Evolutionary conservation across 2,329 filamentous ascomycete species (phyloP).

Genomic region (Stachybotrys chartarum): DNA sequence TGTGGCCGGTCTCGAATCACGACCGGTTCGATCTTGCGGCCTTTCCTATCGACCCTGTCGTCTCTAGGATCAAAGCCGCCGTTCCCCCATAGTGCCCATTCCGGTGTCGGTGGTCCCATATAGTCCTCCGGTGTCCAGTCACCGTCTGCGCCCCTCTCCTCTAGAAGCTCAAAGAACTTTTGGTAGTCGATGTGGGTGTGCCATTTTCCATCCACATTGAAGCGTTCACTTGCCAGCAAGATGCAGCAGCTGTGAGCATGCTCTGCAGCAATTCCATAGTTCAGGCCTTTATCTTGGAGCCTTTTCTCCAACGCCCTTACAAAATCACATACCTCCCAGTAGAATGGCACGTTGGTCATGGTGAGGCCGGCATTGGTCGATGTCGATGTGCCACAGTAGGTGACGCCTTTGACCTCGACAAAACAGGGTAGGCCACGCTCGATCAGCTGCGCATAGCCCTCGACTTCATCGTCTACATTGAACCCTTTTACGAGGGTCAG

Average conservation of each 20-base stretch:
- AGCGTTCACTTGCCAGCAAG: conserved; percentile 74
- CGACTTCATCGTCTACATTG: conserved; percentile 89
- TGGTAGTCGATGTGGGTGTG: conserved; percentile 89
- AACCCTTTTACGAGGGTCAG: conserved; percentile 96
- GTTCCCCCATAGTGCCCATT: conserved; percentile 93
- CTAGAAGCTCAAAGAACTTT: conserved; percentile 77
- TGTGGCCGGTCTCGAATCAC: conserved; percentile 22
- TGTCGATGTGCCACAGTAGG: conserved; percentile 88
- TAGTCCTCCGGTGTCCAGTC: conserved; percentile 87
- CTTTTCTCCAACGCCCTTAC: conserved; percentile 67
- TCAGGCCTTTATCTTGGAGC: conserved; percentile 61
- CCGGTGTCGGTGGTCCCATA: conserved; percentile 73
- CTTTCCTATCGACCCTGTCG: conserved; percentile 79
- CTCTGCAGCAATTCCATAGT: conserved; percentile 88
- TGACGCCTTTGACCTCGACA: conserved; percentile 93
- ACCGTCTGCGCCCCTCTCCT: conserved; percentile 56
- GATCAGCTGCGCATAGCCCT: conserved; percentile 84
- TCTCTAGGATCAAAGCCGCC: conserved; percentile 92
- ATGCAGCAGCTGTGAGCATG: conserved; percentile 94
- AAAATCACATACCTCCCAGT: conserved; percentile 81
- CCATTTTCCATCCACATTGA: conserved; percentile 72
- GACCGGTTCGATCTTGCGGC: conserved; percentile 50
- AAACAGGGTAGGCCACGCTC: conserved; percentile 84
- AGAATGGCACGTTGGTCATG: conserved; percentile 98
- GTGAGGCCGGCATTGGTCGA: conserved; percentile 77